Evolutionary conservation across 192 early-diverging fungal genomes (phyloP), one percentile per base, ranked within the genome.

Genomic region (Obelidium mucronatum): DNA sequence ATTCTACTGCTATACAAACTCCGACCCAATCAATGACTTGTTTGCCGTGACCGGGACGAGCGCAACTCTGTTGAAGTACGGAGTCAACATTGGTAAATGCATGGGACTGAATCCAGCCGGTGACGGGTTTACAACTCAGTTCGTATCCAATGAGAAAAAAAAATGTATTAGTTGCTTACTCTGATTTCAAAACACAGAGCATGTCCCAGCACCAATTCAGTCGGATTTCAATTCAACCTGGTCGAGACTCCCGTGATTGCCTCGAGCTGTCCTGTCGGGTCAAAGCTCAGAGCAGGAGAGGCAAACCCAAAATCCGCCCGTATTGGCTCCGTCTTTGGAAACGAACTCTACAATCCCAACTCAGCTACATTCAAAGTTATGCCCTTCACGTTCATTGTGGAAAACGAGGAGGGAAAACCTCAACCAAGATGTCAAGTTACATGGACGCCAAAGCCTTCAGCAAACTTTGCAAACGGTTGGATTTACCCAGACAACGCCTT

Each of bases 331-430:
- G 24, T 67, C 15, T 51, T 26, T 30, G 66, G 66, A 42, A 67
- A 51, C 44, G 24, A 26, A n/a, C 66, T 67, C 26, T 67, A 67
- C 30, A 42, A 67, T 67, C 66, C 66, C 6, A 51, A 26, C 15
- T 48, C 40, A 19, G 44, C 13, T 5, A 26, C 40, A n/a, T 67
- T 48, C 48, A 15, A 5, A 8, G 35, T 39, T 26, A 13, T 6
- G 19, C 44, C 44, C 19, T 48, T 67, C 44, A 31, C 34, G 19
- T 1, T 67, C 44, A 8, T 19, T n/a, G 66, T 67, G 5, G 30
- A n/a, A n/a, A n/a, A 24, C n/a, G 24, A 13, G 19, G 15, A 42
- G 24, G 66, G 66, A 31, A 48, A 19, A 4, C 19, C 42, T 0
- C n/a, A 28, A 5, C 28, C 55, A 5, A 15, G 28, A 5, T 51